Base-by-base conservation (phyloP, 2,329 filamentous ascomycete genomes). In the Incumbomyces lentus region DNA sequence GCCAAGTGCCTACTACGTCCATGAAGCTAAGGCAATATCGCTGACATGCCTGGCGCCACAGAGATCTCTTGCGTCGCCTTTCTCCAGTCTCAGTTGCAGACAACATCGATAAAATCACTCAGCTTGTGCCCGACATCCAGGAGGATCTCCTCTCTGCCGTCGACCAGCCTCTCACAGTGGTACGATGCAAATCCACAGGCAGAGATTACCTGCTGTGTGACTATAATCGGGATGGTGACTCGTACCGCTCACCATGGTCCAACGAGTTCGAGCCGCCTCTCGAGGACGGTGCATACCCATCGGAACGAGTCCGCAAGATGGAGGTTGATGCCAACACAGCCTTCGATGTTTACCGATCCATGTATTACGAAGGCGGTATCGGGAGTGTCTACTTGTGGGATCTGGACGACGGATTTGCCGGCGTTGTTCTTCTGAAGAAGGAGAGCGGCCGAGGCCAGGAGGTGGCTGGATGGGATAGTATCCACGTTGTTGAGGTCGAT, bases 321-420 rank as follows among this genome's bases (percentile, higher is more conserved):
- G 92, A 98, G 73, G 68, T 96, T 62, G 82, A 81, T 61, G 87
- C 92, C 45, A 96, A 96, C 63, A 87, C 94, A 67, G 90, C 88
- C 5, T 95, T 98, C 68, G 92, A 98, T 67, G 81, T 96, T 46
- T 98, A 98, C 68, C 74, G 92, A 52, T 90, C 96, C 66, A 71
- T 98, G 68, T 81, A 70, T 59, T 98, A 95, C 70, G 94, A 95
- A 63, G 92, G 96, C 70, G 90, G 92, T 22, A 86, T 95, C 50
- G 92, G 86, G 57, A 93, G 86, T 62, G 92, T 96, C 33, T 98
- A 98, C 68, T 86, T 98, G 53, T 98, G 92, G 92, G 92, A 95
- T 63, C 70, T 96, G 64, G 92, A 98, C 37, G 92, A 98, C 66
- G 92, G 92, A 7, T 98, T 98, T 63, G 92, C 92, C 0, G 92